phyloP scores from a whole-genome alignment of 2,329 filamentous ascomycete genomes.

The Aspergillus intermedius region DNA sequence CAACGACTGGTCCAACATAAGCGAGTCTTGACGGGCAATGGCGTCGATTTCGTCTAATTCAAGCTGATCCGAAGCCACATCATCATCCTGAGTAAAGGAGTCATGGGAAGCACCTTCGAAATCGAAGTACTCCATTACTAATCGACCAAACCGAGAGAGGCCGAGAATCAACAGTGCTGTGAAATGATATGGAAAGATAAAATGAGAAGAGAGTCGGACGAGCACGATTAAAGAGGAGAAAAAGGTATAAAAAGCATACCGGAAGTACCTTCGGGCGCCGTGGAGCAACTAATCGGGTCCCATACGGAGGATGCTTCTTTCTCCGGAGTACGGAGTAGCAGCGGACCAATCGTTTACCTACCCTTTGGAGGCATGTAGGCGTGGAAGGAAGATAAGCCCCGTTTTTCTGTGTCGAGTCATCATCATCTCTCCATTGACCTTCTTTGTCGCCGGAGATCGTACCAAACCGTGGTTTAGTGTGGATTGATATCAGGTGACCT shows the following conservation, averaged over 20 bases:
- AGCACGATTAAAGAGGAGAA: constrained; percentile 7
- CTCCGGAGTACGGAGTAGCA: neutral
- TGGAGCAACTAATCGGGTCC: constrained; percentile 6
- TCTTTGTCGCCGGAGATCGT: neutral
- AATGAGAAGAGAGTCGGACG: constrained; percentile 14
- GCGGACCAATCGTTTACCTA: constrained; percentile 6
- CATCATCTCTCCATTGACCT: constrained; percentile 1
- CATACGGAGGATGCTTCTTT: no score
- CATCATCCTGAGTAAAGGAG: constrained; percentile 31
- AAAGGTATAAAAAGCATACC: constrained; percentile 19
- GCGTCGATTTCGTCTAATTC: constrained; percentile 35
- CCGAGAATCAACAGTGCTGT: neutral
- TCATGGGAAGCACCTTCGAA: constrained; percentile 40
- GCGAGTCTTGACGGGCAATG: constrained; percentile 32
- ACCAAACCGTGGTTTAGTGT: neutral
- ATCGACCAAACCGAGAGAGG: neutral
- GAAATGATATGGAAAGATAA: constrained; percentile 3
- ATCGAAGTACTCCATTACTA: constrained; percentile 43
- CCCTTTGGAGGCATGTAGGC: constrained; percentile 9
- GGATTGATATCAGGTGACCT: constrained; percentile 1
- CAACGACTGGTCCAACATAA: constrained; percentile 37
- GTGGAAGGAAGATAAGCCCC: neutral
- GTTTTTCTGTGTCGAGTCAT: neutral
- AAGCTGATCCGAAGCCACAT: constrained; percentile 32
- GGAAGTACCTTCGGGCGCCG: constrained; percentile 16